Evolutionary conservation across 805 yeast species (phyloP).

Genomic region (Novakomyces olei): DNA sequence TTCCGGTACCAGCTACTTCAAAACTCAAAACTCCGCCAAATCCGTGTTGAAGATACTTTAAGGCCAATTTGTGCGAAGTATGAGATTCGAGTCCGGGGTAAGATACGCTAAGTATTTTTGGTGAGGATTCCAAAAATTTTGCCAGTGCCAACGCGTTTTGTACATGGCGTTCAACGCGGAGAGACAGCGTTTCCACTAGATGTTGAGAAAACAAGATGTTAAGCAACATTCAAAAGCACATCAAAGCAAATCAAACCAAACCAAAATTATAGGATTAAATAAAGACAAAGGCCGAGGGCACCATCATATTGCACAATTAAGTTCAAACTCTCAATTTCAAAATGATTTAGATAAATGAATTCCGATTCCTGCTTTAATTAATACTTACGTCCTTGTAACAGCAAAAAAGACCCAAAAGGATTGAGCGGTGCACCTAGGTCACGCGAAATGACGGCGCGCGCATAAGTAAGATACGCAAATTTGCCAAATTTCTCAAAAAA

Average conservation of each 20-base stretch:
- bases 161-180: slow-evolving; percentile 85
- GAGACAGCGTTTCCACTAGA: slow-evolving; percentile 58
- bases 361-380: no score
- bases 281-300: no score
- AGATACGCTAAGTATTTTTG: slow-evolving; percentile 70
- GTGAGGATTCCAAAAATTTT: slow-evolving; percentile 42
- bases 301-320: no score
- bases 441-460: slow-evolving; percentile 66
- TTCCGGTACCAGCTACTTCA: slow-evolving; percentile 50
- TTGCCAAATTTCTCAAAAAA: slow-evolving; percentile 65
- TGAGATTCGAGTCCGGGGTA: slow-evolving; percentile 73
- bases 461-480: slow-evolving; percentile 51
- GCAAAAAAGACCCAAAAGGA: slow-evolving; percentile 73
- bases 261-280: no score
- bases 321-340: no score
- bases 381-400: slow-evolving; percentile 47
- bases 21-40: slow-evolving; percentile 78
- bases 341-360: no score
- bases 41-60: slow-evolving; percentile 58
- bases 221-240: not conserved
- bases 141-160: slow-evolving; percentile 66
- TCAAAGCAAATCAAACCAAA: no score
- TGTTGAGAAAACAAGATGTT: not conserved
- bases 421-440: slow-evolving; percentile 77
- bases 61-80: slow-evolving; percentile 58